Conservation (phyloP, 768 basidiomycete species). For the Neoboletus brunneissimus region DNA sequence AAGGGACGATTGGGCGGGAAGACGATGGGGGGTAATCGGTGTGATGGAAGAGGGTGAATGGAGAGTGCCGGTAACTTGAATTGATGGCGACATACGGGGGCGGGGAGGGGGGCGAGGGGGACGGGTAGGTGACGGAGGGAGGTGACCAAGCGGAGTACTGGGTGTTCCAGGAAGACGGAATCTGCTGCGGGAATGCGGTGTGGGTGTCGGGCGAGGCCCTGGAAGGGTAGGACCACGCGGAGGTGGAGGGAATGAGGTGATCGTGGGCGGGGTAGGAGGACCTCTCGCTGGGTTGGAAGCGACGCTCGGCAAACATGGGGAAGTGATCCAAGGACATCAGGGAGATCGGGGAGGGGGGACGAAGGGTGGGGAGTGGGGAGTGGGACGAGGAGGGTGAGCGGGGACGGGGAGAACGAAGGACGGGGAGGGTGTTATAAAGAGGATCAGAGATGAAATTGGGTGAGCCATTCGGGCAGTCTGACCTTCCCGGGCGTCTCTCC, state of each 20-base stretch:
- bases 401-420: conserved; percentile 12
- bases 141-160: conserved; percentile 19
- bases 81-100: conserved; percentile 22
- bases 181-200: conserved; percentile 12
- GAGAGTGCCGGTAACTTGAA: conserved; percentile 24
- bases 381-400: neutral
- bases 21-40: conserved; percentile 20
- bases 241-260: conserved; percentile 16
- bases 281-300: conserved; percentile 30
- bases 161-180: conserved; percentile 21
- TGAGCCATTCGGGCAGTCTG: conserved; percentile 13
- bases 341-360: conserved; percentile 1
- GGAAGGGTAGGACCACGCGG: conserved; percentile 28
- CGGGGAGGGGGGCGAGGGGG: conserved; percentile 24
- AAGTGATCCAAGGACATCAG: conserved; percentile 35
- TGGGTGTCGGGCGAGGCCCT: conserved; percentile 22
- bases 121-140: conserved; percentile 16
- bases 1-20: conserved; percentile 17
- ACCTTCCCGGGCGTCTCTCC: neutral
- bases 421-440: conserved; percentile 30
- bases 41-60: conserved; percentile 20
- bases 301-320: conserved; percentile 31
- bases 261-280: conserved; percentile 23
- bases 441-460: conserved; percentile 27
- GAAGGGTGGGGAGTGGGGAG: neutral